A percentile compares a stretch with the other conserved stretches of the same genome.
Evolutionary conservation across 1,284 basidiomycete species (phyloP).

Genomic region (Cryptococcus depauperatus): DNA sequence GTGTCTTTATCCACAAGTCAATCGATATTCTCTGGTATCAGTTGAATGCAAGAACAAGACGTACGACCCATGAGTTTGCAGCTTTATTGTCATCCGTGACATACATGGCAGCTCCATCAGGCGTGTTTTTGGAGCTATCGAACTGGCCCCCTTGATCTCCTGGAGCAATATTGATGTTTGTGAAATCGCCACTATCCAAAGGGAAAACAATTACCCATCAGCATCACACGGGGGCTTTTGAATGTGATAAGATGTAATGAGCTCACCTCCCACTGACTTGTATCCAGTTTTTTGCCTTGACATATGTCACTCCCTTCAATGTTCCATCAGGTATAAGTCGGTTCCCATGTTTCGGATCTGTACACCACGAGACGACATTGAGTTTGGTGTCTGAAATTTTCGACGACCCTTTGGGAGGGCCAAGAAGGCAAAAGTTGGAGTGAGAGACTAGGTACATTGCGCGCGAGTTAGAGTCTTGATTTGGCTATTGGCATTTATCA

Average conservation of each 20-base stretch:
- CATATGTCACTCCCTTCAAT: conserved; percentile 32
- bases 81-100: conserved; percentile 14
- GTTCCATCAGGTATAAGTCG: conserved; percentile 32
- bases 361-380: conserved; percentile 32
- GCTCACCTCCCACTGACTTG: conserved; percentile 35
- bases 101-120: conserved; percentile 19
- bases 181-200: conserved; percentile 27
- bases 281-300: conserved; percentile 26
- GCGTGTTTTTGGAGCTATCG: conserved; percentile 20
- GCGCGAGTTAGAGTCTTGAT: conserved; percentile 8
- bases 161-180: conserved; percentile 30
- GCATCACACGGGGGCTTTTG: no score
- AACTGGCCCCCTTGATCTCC: conserved; percentile 33
- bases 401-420: conserved; percentile 15
- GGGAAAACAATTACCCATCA: not conserved
- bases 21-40: not conserved
- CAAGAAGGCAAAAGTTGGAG: conserved; percentile 32
- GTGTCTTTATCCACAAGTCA: conserved; percentile 15
- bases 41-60: conserved; percentile 4
- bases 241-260: not conserved
- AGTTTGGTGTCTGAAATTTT: conserved; percentile 13
- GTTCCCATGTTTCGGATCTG: conserved; percentile 18
- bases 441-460: conserved; percentile 14
- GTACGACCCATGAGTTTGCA: conserved; percentile 28
- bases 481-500: not conserved